Conservation (phyloP, 176 grass and related monocot species). For the Triticum dicoccoides region DNA sequence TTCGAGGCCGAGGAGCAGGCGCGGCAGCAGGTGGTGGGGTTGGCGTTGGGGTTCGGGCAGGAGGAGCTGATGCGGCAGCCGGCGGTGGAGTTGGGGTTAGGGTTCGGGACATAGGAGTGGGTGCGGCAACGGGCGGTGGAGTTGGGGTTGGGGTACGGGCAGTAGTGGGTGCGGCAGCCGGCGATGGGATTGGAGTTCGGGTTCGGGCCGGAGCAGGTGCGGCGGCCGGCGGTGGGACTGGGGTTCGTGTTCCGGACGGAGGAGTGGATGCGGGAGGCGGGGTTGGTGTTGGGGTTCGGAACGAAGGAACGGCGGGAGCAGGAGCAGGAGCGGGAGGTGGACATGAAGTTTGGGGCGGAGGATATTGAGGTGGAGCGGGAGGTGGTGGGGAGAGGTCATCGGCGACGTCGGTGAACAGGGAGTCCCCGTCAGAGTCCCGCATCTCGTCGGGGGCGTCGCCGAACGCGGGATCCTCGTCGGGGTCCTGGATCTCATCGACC, state of each 20-base stretch:
- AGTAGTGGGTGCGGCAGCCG: neutral
- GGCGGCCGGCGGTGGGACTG: constrained; percentile 11
- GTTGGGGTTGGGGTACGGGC: constrained; percentile 1
- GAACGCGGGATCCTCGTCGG: constrained; percentile 49
- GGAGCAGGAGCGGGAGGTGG: constrained; percentile 22
- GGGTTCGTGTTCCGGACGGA: neutral
- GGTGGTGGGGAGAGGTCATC: constrained; percentile 50
- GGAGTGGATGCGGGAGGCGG: constrained; percentile 21
- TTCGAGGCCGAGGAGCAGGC: neutral
- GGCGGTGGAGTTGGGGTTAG: neutral
- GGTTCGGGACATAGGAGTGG: neutral
- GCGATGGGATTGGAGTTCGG: neutral
- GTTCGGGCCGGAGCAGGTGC: neutral
- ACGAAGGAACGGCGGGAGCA: neutral
- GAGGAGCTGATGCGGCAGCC: neutral
- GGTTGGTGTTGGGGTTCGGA: neutral
- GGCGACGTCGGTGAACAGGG: constrained; percentile 50
- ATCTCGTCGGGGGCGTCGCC: constrained; percentile 40
- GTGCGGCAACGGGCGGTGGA: neutral
- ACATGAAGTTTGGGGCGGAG: neutral
- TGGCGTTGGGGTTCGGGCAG: neutral
- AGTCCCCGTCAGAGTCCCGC: constrained; percentile 41
- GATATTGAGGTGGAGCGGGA: constrained; percentile 1
- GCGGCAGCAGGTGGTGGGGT: neutral
- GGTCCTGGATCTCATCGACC: constrained; percentile 26